Base-by-base conservation (phyloP, 208 protist species). In the Leishmania tropica region DNA sequence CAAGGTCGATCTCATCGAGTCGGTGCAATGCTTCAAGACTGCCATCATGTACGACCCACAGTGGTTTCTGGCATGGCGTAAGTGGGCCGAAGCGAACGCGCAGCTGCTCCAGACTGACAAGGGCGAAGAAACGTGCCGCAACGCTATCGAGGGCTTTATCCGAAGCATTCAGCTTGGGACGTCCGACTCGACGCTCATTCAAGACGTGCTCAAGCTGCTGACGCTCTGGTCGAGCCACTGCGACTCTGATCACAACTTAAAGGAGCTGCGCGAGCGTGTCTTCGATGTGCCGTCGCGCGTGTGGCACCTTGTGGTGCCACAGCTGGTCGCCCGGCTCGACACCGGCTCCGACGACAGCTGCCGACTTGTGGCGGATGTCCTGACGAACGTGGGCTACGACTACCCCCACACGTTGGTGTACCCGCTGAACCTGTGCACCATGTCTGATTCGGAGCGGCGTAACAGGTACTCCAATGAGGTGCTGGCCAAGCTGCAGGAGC, bases 351-450 rank as follows among this genome's bases (percentile, higher is more conserved):
- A 94, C 31, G 83, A 88, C n/a, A 98, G 99, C 77, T 94, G 98
- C 47, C 86, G 92, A 45, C 88, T 99, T 28, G 92, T 99, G 28
- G 92, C 99, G 37, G 88, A 99, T 28, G 88, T 99, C 28, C 85
- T 99, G 4, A 89, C 85, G 21, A 85, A 85, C 70, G 94, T 99
- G 40, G 98, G 97, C 37, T 96, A 98, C 81, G 92, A 98, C 79
- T 99, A 99, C 89, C 99, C 99, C 31, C 98, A 99, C 81, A 98
- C 99, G 0, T 89, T 99, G 35, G 95, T 99, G 47, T 99, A 99
- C 92, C 99, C 99, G 78, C 91, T 99, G 3, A 99, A 99, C 71
- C 98, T 99, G 31, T 99, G 98, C 79, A 91, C 95, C 51, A 96
- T 93, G 89, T 95, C 93, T 6, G 88, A 94, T 73, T 92, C 93